These are phyloP conservation scores for Chiua virens DNA, from an alignment of 768 basidiomycete species.

Conservation along the genomic window DNA sequence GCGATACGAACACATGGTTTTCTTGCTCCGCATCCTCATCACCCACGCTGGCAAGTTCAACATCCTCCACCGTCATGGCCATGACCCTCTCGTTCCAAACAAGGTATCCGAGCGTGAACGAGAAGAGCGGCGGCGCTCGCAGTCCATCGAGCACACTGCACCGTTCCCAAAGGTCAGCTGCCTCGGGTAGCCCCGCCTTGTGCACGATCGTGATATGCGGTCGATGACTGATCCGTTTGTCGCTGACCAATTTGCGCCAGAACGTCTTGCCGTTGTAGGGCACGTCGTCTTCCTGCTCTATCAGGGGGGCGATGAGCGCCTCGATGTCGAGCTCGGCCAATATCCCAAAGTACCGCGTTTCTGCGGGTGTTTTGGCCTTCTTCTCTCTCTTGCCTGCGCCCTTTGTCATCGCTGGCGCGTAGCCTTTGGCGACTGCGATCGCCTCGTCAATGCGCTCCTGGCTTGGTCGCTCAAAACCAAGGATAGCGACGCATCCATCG, in stretches of 20 bases:
- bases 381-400: constrained; percentile 17
- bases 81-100: constrained; percentile 81
- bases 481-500: constrained; percentile 51
- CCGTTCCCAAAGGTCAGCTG: constrained; percentile 44
- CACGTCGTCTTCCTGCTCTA: constrained; percentile 36
- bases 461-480: constrained; percentile 54
- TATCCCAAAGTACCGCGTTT: constrained; percentile 76
- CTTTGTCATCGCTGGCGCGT: constrained; percentile 33
- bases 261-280: constrained; percentile 38
- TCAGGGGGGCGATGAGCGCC: constrained; percentile 42
- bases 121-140: constrained; percentile 51
- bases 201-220: constrained; percentile 93
- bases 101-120: constrained; percentile 58
- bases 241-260: constrained; percentile 47
- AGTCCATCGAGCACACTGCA: constrained; percentile 17
- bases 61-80: constrained; percentile 69
- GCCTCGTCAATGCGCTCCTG: constrained; percentile 53
- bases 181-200: constrained; percentile 42
- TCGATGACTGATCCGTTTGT: constrained; percentile 48
- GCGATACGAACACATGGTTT: constrained; percentile 47
- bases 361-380: constrained; percentile 19
- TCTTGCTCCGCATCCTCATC: constrained; percentile 32
- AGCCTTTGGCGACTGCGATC: constrained; percentile 40
- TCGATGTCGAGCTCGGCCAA: constrained; percentile 70
- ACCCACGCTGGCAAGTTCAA: constrained; percentile 39